Evolutionary conservation across 1,284 basidiomycete species (phyloP).

Genomic region (Baeospora myosura): DNA sequence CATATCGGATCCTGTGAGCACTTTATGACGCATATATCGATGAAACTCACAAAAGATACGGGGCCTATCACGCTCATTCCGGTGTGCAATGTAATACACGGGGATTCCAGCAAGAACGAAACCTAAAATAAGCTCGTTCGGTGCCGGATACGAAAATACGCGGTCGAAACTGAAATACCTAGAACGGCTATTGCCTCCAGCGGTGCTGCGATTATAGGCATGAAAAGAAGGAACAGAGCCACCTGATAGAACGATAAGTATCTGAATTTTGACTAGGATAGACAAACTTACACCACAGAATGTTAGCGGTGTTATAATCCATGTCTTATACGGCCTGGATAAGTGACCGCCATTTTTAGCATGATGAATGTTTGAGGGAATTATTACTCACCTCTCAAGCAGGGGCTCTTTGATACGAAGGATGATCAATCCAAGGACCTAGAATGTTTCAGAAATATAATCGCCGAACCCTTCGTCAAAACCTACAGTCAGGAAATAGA

Average conservation of each 20-base stretch:
- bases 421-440: slow-evolving; percentile 85
- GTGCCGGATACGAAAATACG: slow-evolving; percentile 8
- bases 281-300: slow-evolving; percentile 74
- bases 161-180: slow-evolving; percentile 43
- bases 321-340: slow-evolving; percentile 82
- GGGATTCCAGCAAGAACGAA: slow-evolving; percentile 75
- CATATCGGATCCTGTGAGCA: slow-evolving; percentile 1
- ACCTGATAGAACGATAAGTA: slow-evolving; percentile 40
- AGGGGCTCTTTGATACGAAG: slow-evolving; percentile 88
- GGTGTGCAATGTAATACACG: slow-evolving; percentile 76
- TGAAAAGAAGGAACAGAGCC: slow-evolving; percentile 86
- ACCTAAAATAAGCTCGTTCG: slow-evolving; percentile 33
- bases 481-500: slow-evolving; percentile 73
- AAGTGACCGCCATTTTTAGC: slow-evolving; percentile 5
- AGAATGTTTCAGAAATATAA: slow-evolving; percentile 6
- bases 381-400: slow-evolving; percentile 57
- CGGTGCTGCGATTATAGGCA: slow-evolving; percentile 93
- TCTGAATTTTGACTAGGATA: background rate
- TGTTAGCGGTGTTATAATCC: slow-evolving; percentile 82
- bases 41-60: slow-evolving; percentile 39
- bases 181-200: slow-evolving; percentile 82
- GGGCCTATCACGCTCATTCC: slow-evolving; percentile 37
- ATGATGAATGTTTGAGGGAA: background rate
- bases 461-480: background rate
- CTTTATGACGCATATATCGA: slow-evolving; percentile 3